Percentiles rank a stretch among this genome's conserved stretches.
Evolutionary conservation across 306 rosid genomes (phyloP).

Genomic region (Dryas octopetala): DNA sequence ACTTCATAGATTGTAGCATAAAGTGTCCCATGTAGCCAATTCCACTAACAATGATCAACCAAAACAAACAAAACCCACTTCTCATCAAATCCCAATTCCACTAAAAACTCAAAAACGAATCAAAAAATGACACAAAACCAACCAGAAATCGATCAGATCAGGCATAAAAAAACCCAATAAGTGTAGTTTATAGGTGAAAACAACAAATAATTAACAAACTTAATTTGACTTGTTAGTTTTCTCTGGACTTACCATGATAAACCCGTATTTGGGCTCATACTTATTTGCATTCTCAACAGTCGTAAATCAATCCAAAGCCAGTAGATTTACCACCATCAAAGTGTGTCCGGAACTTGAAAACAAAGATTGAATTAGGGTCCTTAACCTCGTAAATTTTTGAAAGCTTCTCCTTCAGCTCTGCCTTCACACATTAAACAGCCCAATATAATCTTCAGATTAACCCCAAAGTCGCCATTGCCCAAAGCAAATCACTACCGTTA

Average conservation of each 20-base stretch:
- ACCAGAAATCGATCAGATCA: too few species aligned
- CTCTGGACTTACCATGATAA: constrained; percentile 67
- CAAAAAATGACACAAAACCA: too few species aligned
- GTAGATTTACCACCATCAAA: constrained; percentile 98
- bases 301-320: constrained; percentile 91
- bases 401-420: constrained; percentile 91
- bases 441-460: too few species aligned
- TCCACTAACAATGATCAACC: too few species aligned
- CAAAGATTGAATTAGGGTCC: constrained; percentile 78
- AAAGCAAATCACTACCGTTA: too few species aligned
- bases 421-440: constrained; percentile 31
- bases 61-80: too few species aligned
- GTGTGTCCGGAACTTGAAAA: constrained; percentile 83
- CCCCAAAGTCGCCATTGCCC: too few species aligned
- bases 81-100: too few species aligned
- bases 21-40: too few species aligned
- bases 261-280: constrained; percentile 90
- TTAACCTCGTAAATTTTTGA: constrained; percentile 76
- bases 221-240: neutral
- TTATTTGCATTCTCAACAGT: constrained; percentile 90
- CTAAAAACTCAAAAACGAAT: too few species aligned
- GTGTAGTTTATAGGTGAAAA: neutral
- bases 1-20: too few species aligned
- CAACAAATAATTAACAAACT: neutral
- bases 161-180: too few species aligned